Base-by-base conservation (phyloP, 2,329 filamentous ascomycete species). In the Phaeomoniella chlamydospora region DNA sequence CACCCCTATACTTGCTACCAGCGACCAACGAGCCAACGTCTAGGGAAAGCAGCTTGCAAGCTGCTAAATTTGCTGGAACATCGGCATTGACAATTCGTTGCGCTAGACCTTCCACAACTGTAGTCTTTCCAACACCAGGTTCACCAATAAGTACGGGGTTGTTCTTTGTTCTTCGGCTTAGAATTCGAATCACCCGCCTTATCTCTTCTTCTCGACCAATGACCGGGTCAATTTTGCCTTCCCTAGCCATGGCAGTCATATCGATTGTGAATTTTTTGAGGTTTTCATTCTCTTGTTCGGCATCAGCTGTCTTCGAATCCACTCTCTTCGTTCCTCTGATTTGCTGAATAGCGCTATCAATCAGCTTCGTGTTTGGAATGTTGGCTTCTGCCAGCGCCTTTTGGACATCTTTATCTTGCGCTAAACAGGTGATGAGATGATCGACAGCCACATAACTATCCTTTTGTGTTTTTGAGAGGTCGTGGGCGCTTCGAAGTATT, bases 191-290 rank as follows among this genome's bases (percentile, higher is more conserved):
- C 15, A 94, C 87, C 51, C 88, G 72, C 51, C 88, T 72, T 49
- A 94, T 94, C 57, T 96, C 90, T 53, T 94, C 88, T 56, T 96
- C 88, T 61, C 88, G 75, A 30, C 88, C 88, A 60, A 96, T 96
- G 56, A 96, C 88, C 2, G 88, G 88, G 55, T 96, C 88, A 39
- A 96, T 87, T 62, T 96, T 96, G 55, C 92, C 92, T 64, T 98
- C 90, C 55, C 87, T 73, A 41, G 90, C 90, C 77, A 94, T 79
- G 34, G 83, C 72, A 9, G 90, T 98, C 86, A 98, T 93, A 60
- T 98, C 90, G 51, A 96, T 90, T 38, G 90, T 96, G 61, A 94
- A 98, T 53, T 96, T 98, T 65, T 87, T 84, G 41, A 98, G 67
- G 54, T 94, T 94, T 61, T 98, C 90, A 50, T 87, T 83, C 51